Conservation (phyloP, 352 stramenopile genomes). For the Globisporangium apiculatum region DNA sequence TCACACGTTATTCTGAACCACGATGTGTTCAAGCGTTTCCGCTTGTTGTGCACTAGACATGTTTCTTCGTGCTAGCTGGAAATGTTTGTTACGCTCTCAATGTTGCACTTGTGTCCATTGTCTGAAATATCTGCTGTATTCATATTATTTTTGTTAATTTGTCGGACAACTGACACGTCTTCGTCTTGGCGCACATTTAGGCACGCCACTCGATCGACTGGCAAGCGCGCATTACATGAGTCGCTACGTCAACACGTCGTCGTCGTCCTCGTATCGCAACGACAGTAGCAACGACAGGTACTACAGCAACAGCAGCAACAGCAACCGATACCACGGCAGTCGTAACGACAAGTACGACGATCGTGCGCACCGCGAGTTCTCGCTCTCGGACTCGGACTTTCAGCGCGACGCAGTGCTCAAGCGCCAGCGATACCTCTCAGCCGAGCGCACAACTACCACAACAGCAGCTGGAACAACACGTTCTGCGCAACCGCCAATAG, state of each 20-base stretch:
- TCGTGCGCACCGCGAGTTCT: constrained; percentile 24
- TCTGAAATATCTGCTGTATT: too few relatives aligned
- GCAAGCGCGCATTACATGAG: not conserved
- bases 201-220: too few relatives aligned
- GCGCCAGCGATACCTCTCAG: constrained; percentile 35
- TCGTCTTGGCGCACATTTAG: too few relatives aligned
- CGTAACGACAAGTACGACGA: not conserved
- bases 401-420: constrained; percentile 48
- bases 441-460: constrained; percentile 9
- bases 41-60: too few relatives aligned
- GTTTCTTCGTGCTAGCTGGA: too few relatives aligned
- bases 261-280: not conserved
- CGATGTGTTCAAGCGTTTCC: too few relatives aligned
- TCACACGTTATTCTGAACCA: too few relatives aligned
- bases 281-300: not conserved
- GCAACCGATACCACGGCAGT: not conserved
- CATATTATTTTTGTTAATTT: too few relatives aligned
- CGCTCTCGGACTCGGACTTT: constrained; percentile 52
- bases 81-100: too few relatives aligned
- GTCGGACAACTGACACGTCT: too few relatives aligned
- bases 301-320: not conserved
- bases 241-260: not conserved
- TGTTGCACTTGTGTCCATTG: too few relatives aligned
- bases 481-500: not conserved
- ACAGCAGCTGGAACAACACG: not conserved